Evolutionary conservation across 768 basidiomycete species (phyloP), one percentile per base, ranked within the genome.

Genomic region (Rhizopogon rudus): DNA sequence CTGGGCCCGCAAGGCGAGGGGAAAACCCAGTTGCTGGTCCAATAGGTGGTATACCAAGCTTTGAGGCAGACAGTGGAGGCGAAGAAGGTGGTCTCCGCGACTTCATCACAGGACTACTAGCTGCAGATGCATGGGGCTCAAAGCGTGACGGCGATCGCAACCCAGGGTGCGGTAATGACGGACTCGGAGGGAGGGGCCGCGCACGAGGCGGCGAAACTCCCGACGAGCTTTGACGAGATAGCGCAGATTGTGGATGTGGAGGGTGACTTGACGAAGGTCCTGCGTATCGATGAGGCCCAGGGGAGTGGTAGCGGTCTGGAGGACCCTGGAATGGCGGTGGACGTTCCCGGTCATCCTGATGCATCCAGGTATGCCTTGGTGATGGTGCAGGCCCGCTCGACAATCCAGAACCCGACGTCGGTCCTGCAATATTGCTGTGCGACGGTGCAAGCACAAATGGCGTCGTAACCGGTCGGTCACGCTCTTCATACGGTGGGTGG

Each of bases 401-500:
- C 14, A 51, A 22, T 14, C 54, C 54, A 29, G 51, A 52, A 49
- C 54, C 55, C 14, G 70, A 67, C 20, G 64, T 48, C 7, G 59
- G 48, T 2, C 51, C 57, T 29, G 70, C 66, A 17, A 73, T 69
- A 37, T 65, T 59, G 29, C 69, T 68, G 51, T 79, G 75, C 31
- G 77, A 74, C 5, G 80, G 75, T 6, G 70, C 73, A 68, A 83
- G 77, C 7, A 75, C 78, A 60, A 83, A 84, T 3, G 82, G 78
- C 40, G 76, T 79, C 6, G 81, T 74, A 44, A 78, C 65, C 1
- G 79, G 79, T 54, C 83, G 73, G 52, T 84, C 83, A 39, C 76
- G 73, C 14, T 79, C 79, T 42, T 80, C 78, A 49, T 77, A 60
- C n/a, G 65, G 64, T 53, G 71, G 67, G 29, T 73, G 73, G 22